Base-by-base conservation (phyloP, 2,329 filamentous ascomycete genomes). In the Pseudogymnoascus destructans region DNA sequence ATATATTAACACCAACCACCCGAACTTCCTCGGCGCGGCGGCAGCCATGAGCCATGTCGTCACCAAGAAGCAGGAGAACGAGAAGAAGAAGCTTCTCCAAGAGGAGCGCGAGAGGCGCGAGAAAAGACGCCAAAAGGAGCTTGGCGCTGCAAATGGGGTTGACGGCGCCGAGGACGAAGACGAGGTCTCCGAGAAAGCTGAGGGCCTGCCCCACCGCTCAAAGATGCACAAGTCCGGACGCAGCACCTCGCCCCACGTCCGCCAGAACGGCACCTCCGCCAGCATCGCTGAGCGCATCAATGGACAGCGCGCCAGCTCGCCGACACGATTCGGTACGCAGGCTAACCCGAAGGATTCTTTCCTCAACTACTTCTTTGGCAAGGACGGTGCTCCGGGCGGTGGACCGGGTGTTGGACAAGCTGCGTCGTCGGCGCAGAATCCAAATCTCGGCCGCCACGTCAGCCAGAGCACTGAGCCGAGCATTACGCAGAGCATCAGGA, bases 1-100 rank as follows among this genome's bases (percentile, higher is more conserved):
- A 17, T 98, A 98, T 73, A 97, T 98, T 74, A 98, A 98, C 75
- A 98, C 93, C 40, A 98, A 98, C 69, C 93, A 98, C 70, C 93
- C 93, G 55, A 98, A 98, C 73, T 98, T 98, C 75, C 81, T 97
- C 13, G 93, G 93, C 46, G 93, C 93, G 13, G 92, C 93, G 19
- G 92, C 91, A 33, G 93, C 93, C 62, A 98, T 98, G 93, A 92
- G 89, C 64, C 90, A 93, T 54, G 92, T 98, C 52, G 95, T 98
- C 61, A 88, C 83, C 68, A 92, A 87, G 69, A 95, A 93, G 73
- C 90, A 97, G 70, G 93, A 98, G 64, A 86, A 90, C 65, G 92
- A 98, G 72, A 86, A 89, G 71, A 91, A 89, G 71, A 81, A 79
- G 36, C 73, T 87, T 40, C 77, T 89, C 15, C 86, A 88, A 59